Evolutionary conservation across 345 rosid genomes (phyloP).

Genomic region (Rubroshorea leprosula): DNA sequence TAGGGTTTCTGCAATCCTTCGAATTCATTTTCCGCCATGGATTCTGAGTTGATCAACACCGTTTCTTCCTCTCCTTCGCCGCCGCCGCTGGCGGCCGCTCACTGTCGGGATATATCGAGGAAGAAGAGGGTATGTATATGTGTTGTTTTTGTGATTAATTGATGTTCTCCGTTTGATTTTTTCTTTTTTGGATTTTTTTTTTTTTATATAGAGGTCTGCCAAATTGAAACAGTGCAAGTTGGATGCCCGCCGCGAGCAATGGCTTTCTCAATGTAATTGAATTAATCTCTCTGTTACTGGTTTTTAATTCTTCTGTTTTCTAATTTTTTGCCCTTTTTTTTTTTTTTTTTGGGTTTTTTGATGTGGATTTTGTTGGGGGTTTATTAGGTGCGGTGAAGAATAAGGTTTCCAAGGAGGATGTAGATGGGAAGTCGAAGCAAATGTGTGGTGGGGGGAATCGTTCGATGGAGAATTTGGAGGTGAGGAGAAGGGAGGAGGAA

Average conservation of each 20-base stretch:
- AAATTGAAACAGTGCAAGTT: constrained; percentile 39
- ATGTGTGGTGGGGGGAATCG: not conserved
- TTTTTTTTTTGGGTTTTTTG: not conserved
- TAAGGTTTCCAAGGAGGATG: not conserved
- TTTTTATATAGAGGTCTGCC: constrained; percentile 5
- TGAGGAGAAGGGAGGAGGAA: not conserved
- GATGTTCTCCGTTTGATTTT: not conserved
- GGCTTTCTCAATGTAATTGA: constrained; percentile 29
- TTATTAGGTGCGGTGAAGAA: not conserved
- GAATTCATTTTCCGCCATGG: constrained; percentile 34
- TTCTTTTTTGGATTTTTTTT: not conserved
- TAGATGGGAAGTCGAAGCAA: not conserved
- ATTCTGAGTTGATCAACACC: constrained; percentile 56
- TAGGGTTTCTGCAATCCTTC: constrained; percentile 49
- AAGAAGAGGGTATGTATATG: constrained; percentile 59
- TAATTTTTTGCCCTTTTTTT: constrained; percentile 1
- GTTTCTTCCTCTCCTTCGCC: constrained; percentile 34
- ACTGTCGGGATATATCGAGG: constrained; percentile 52
- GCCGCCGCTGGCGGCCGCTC: too few relatives aligned
- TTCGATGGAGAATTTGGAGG: not conserved
- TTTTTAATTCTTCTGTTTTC: not conserved
- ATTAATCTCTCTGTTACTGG: not conserved
- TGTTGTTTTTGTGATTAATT: not conserved
- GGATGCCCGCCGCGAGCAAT: constrained; percentile 36
- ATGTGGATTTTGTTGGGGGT: not conserved